A percentile compares a stretch with the other conserved stretches of the same genome.
Conservation (phyloP, 192 early-diverging fungal genomes). For the Backusella macrospora region DNA sequence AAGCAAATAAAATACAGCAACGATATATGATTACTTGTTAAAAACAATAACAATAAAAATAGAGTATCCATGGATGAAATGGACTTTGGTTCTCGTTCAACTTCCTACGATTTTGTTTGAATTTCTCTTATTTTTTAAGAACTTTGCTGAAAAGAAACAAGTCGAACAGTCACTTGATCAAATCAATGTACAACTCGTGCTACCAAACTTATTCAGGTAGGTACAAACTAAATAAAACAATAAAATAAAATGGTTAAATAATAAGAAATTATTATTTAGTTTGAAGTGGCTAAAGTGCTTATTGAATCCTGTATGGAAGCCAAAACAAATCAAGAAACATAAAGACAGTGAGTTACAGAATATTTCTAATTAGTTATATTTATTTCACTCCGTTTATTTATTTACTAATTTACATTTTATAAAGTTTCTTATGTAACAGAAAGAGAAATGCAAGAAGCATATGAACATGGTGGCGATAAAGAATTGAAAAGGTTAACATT, state of each 20-base stretch:
- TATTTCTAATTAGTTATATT: not conserved
- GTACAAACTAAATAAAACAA: not conserved
- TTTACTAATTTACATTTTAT: not conserved
- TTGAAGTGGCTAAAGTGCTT: not conserved
- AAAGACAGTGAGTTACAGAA: conserved; percentile 15
- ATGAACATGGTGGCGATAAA: conserved; percentile 19
- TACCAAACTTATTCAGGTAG: not conserved
- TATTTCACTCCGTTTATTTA: not conserved
- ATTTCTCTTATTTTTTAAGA: not conserved
- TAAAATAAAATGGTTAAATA: not conserved
- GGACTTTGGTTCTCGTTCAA: not conserved
- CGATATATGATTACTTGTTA: not conserved
- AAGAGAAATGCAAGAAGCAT: conserved; percentile 18
- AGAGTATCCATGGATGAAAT: conserved; percentile 7
- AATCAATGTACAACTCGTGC: not conserved
- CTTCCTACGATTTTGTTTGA: conserved; percentile 1
- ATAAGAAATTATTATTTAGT: not conserved
- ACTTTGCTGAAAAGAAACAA: not conserved
- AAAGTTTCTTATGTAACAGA: conserved; percentile 30
- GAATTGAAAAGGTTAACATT: conserved; percentile 24
- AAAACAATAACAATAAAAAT: not conserved
- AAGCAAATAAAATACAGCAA: not conserved
- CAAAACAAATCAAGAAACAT: conserved; percentile 17
- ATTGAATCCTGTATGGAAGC: not conserved
- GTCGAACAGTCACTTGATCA: not conserved